These are phyloP conservation scores for Narthecium ossifragum DNA, from an alignment of 106 monocot species.

Conservation along the genomic window DNA sequence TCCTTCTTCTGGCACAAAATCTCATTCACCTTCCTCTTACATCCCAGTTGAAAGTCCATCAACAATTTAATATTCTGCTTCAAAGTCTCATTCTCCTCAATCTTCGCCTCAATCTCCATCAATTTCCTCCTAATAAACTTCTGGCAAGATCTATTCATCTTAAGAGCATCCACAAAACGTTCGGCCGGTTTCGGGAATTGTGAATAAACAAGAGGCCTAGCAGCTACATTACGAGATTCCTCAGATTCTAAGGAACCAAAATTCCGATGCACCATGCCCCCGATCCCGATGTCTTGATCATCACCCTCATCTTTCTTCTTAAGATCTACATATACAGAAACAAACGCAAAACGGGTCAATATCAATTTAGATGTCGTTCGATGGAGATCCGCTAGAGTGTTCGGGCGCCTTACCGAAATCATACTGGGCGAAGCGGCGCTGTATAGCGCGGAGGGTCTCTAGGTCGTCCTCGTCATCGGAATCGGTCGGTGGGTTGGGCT, in stretches of 20 bases:
- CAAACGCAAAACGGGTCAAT: too few species aligned
- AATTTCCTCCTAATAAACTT: constrained; percentile 73
- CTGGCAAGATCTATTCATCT: constrained; percentile 83
- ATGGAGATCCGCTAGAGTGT: too few species aligned
- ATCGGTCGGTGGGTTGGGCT: constrained; percentile 11
- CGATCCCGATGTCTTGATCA: too few species aligned
- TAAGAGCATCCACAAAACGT: constrained; percentile 70
- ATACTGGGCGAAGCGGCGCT: constrained; percentile 64
- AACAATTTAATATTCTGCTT: constrained; percentile 80
- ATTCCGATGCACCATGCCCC: too few species aligned
- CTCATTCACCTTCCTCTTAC: constrained; percentile 27
- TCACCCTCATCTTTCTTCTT: too few species aligned
- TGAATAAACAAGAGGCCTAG: constrained; percentile 3
- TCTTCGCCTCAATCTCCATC: constrained; percentile 82
- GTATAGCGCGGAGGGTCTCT: constrained; percentile 65
- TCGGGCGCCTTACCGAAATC: too few species aligned
- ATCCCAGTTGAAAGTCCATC: constrained; percentile 61
- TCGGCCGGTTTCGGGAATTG: constrained; percentile 60
- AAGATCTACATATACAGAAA: too few species aligned
- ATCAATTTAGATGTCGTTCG: too few species aligned
- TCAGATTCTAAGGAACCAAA: too few species aligned
- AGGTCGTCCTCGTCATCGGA: constrained; percentile 63
- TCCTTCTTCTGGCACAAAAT: constrained; percentile 54
- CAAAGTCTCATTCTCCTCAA: constrained; percentile 70
- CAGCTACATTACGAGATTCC: constrained; percentile 1